phyloP scores from a whole-genome alignment of 129 eudicot species.

The Tagetes patula region DNA sequence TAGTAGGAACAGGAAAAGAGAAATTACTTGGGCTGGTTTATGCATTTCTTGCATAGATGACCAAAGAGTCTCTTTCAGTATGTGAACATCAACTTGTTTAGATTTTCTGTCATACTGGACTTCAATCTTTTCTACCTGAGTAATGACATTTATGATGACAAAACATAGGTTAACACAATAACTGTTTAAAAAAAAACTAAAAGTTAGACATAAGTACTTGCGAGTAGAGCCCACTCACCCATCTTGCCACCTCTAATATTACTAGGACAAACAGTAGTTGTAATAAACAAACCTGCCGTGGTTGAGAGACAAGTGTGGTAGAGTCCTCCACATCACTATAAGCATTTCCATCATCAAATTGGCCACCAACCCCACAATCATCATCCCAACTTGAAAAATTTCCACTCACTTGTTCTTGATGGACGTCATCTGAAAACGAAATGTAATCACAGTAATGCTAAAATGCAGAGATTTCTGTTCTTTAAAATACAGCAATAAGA shows the following conservation, averaged over 20 bases:
- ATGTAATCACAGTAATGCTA: constrained; percentile 10
- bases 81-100: constrained; percentile 93
- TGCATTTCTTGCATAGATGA: constrained; percentile 53
- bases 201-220: not conserved
- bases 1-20: constrained; percentile 13
- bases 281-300: constrained; percentile 75
- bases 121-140: constrained; percentile 70
- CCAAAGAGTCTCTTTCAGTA: constrained; percentile 84
- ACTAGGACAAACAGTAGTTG: not conserved
- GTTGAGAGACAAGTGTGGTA: constrained; percentile 71
- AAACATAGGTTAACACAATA: no score
- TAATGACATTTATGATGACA: constrained; percentile 1
- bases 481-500: not conserved
- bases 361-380: constrained; percentile 48
- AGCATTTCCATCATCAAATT: constrained; percentile 58
- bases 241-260: not conserved
- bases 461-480: constrained; percentile 19
- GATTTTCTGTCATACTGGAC: constrained; percentile 74
- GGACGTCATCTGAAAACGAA: constrained; percentile 45
- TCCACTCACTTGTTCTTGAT: constrained; percentile 51
- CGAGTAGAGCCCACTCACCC: not conserved
- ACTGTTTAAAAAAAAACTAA: not conserved
- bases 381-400: constrained; percentile 63
- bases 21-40: constrained; percentile 43
- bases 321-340: constrained; percentile 63